Evolutionary conservation across 1,284 basidiomycete genomes (phyloP).

Genomic region (Dichomitus squalens): DNA sequence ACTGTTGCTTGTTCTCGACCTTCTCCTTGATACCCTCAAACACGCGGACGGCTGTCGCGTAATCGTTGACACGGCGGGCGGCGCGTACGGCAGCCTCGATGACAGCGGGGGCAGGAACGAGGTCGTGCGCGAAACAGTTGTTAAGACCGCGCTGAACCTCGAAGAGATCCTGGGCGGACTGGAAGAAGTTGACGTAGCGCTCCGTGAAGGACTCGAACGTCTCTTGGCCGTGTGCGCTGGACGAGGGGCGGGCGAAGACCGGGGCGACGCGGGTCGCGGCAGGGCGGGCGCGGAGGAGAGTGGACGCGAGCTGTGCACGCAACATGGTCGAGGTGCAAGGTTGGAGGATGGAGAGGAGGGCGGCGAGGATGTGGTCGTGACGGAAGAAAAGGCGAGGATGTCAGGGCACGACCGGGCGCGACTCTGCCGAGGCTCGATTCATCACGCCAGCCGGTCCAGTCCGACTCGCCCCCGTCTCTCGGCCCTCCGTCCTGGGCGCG

Average conservation of each 20-base stretch:
- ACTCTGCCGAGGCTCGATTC: constrained; percentile 26
- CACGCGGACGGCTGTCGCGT: constrained; percentile 93
- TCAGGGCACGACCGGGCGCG: constrained; percentile 30
- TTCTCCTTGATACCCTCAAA: constrained; percentile 94
- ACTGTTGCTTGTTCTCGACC: constrained; percentile 94
- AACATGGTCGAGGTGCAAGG: constrained; percentile 36
- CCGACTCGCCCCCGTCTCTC: constrained; percentile 23
- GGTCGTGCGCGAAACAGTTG: constrained; percentile 99
- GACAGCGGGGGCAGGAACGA: constrained; percentile 90
- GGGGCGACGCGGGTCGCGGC: constrained; percentile 42
- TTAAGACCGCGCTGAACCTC: constrained; percentile 98
- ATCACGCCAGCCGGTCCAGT: constrained; percentile 34
- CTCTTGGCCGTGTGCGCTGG: constrained; percentile 76
- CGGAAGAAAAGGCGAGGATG: constrained; percentile 32
- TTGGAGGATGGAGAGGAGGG: constrained; percentile 12
- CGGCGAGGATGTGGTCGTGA: constrained; percentile 22
- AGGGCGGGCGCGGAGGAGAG: constrained; percentile 58
- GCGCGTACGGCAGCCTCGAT: constrained; percentile 91
- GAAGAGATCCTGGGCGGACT: constrained; percentile 92
- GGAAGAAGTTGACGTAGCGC: constrained; percentile 94
- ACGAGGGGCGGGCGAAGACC: constrained; percentile 49
- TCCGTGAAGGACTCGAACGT: constrained; percentile 93
- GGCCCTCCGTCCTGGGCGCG: background rate
- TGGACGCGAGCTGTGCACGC: constrained; percentile 50
- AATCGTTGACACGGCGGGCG: constrained; percentile 93